phyloP scores from a whole-genome alignment of 2,329 filamentous ascomycete genomes.

The Elsinoe arachidis region DNA sequence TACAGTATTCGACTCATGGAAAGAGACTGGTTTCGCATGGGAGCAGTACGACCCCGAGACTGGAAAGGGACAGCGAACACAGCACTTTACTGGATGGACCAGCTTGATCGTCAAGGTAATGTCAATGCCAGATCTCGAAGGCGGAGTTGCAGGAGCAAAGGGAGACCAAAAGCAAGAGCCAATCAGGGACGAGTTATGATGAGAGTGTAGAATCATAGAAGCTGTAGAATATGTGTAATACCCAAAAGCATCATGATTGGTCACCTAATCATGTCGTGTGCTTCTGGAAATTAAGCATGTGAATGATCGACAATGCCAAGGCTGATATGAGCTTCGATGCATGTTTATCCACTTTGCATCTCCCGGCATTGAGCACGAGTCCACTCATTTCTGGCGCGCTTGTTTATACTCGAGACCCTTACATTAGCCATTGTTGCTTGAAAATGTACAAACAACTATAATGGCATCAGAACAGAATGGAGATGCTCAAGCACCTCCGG shows the following conservation, averaged over 20 bases:
- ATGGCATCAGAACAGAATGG: conserved; percentile 11
- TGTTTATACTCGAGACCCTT: too few relatives aligned
- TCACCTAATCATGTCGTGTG: neutral
- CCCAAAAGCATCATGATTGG: neutral
- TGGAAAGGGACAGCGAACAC: conserved; percentile 84
- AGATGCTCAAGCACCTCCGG: conserved; percentile 12
- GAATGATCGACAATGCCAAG: conserved; percentile 8
- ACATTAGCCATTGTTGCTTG: neutral
- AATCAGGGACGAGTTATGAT: conserved; percentile 12
- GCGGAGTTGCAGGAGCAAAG: conserved; percentile 12
- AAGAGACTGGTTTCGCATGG: conserved; percentile 91
- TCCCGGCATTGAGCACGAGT: neutral
- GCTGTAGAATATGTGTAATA: neutral
- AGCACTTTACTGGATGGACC: conserved; percentile 99
- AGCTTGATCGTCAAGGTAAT: conserved; percentile 96
- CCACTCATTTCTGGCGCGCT: too few relatives aligned
- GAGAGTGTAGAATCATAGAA: neutral
- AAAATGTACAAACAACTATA: neutral
- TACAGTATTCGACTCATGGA: conserved; percentile 82
- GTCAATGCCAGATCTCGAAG: conserved; percentile 58
- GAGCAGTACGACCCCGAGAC: conserved; percentile 96
- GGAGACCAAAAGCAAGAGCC: conserved; percentile 5
- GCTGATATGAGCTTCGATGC: conserved; percentile 1
- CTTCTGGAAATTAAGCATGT: neutral
- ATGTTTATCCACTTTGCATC: neutral